Percentiles rank a stretch among this genome's conserved stretches.
These are phyloP conservation scores for Ceratocystis lukuohia DNA, from an alignment of 2,329 filamentous ascomycete genomes.

Conservation along the genomic window DNA sequence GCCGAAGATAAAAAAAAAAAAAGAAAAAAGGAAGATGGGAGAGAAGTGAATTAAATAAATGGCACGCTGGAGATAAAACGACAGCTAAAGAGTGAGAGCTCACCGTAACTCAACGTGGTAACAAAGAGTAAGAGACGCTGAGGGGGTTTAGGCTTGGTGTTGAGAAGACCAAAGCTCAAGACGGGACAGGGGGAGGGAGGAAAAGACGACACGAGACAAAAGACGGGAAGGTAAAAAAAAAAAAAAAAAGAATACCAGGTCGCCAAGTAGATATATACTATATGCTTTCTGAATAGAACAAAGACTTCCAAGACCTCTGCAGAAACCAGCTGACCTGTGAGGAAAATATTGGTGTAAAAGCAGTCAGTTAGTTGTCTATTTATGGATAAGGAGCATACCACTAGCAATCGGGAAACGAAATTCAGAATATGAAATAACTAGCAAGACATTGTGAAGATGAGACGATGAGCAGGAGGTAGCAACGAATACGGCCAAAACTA, in stretches of 20 bases:
- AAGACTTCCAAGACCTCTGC: constrained; percentile 43
- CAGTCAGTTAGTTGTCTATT: neutral
- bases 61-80: neutral
- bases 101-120: constrained; percentile 17
- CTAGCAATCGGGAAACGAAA: neutral
- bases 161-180: constrained; percentile 19
- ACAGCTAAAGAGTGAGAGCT: neutral
- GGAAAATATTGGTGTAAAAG: neutral
- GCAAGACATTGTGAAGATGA: neutral
- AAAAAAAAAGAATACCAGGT: neutral
- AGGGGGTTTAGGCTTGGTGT: constrained; percentile 16
- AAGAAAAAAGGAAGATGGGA: neutral
- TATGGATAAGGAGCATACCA: neutral
- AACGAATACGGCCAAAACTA: neutral
- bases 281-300: neutral
- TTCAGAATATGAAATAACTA: neutral
- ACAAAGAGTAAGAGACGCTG: constrained; percentile 10
- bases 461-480: neutral
- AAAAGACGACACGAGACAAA: constrained; percentile 19
- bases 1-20: constrained; percentile 21
- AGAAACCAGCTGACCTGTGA: constrained; percentile 75
- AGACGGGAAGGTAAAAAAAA: constrained; percentile 15
- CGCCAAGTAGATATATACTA: neutral
- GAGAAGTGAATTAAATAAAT: constrained; percentile 14
- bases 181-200: constrained; percentile 15